A percentile compares a stretch with the other conserved stretches of the same genome.
Conservation (phyloP, 2,329 filamentous ascomycete genomes). For the Metarhizium album region DNA sequence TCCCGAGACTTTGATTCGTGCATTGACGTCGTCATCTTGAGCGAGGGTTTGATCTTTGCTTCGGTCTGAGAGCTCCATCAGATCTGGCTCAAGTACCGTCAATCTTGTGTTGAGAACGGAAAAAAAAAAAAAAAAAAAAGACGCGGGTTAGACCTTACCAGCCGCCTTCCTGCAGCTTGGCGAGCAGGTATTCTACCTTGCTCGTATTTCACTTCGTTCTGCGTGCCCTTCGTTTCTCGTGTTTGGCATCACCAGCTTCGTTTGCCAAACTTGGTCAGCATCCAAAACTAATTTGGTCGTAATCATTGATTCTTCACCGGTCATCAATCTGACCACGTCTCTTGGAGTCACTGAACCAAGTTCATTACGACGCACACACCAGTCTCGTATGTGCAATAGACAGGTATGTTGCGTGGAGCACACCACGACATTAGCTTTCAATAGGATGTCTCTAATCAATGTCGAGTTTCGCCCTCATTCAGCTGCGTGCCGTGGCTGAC, state of each 20-base stretch:
- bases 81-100: slow-evolving; percentile 1
- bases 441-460: slow-evolving; percentile 8
- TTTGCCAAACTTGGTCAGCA: neutral
- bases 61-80: slow-evolving; percentile 12
- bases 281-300: no score
- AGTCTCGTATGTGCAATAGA: slow-evolving; percentile 4
- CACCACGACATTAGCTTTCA: slow-evolving; percentile 7
- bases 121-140: no score
- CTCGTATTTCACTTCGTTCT: neutral
- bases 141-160: slow-evolving; percentile 1
- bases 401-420: slow-evolving; percentile 16
- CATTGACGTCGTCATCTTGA: no score
- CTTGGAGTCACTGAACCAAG: neutral
- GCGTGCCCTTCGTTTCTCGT: neutral
- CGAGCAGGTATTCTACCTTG: neutral
- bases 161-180: neutral
- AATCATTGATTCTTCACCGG: no score
- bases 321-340: neutral
- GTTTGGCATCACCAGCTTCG: neutral
- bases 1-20: slow-evolving; percentile 20
- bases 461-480: slow-evolving; percentile 9
- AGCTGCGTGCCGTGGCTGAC: slow-evolving; percentile 27
- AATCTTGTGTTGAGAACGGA: neutral
- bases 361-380: neutral
- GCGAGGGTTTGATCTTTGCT: neutral